These are phyloP conservation scores for Mycotypha africana DNA, from an alignment of 371 early-diverging fungal genomes.

Conservation along the genomic window DNA sequence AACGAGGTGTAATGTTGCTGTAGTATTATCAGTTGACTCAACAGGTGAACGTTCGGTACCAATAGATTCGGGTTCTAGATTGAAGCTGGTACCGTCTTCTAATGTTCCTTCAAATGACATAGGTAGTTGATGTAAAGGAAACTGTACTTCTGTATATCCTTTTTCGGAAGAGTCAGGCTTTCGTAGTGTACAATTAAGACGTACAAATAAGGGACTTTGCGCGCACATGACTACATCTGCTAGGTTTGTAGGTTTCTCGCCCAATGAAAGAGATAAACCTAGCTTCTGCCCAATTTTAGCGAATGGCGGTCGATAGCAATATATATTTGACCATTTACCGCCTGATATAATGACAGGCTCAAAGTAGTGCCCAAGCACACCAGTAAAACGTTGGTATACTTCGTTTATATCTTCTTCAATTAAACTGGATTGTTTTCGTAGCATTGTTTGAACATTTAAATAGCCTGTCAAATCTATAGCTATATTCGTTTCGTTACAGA, in stretches of 20 bases:
- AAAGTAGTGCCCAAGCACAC: slow-evolving; percentile 60
- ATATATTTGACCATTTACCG: slow-evolving; percentile 45
- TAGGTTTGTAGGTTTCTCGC: slow-evolving; percentile 40
- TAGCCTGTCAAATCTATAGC: slow-evolving; percentile 73
- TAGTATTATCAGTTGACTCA: slow-evolving; percentile 65
- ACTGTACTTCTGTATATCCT: slow-evolving; percentile 30
- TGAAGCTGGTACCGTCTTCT: slow-evolving; percentile 26
- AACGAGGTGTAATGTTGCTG: slow-evolving; percentile 60
- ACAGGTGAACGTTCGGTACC: slow-evolving; percentile 64
- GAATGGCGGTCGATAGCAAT: slow-evolving; percentile 63
- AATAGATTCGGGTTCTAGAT: slow-evolving; percentile 59
- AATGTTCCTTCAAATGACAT: slow-evolving; percentile 43
- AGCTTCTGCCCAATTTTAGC: slow-evolving; percentile 36
- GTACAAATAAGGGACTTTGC: slow-evolving; percentile 57
- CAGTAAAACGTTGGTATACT: slow-evolving; percentile 49
- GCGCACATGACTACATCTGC: slow-evolving; percentile 54
- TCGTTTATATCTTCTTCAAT: slow-evolving; percentile 40
- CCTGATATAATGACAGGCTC: slow-evolving; percentile 50
- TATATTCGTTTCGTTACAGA: slow-evolving; percentile 60
- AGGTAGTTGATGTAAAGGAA: slow-evolving; percentile 58
- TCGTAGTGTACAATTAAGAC: slow-evolving; percentile 62
- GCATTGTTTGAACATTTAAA: slow-evolving; percentile 62
- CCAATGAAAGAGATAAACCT: slow-evolving; percentile 27
- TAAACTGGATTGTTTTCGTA: slow-evolving; percentile 17
- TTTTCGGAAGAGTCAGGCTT: slow-evolving; percentile 38